These are phyloP conservation scores for Dryas integrifolia DNA, from an alignment of 331 rosid species.

Conservation along the genomic window DNA sequence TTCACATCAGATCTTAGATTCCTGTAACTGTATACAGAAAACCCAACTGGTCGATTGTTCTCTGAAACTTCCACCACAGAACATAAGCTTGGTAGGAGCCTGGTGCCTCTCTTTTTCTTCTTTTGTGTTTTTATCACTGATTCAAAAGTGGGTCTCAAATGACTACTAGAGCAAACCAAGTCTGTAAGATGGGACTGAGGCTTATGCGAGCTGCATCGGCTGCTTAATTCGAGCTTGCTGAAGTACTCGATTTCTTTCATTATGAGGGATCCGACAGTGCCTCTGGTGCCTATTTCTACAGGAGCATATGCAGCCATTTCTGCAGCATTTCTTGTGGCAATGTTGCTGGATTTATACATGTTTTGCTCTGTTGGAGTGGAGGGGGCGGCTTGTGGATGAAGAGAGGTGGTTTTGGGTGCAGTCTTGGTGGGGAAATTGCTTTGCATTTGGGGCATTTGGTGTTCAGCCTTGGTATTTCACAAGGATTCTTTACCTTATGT, in stretches of 20 bases:
- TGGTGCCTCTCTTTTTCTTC: conserved; percentile 54
- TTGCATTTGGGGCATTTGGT: conserved; percentile 39
- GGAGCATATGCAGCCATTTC: conserved; percentile 43
- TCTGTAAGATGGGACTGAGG: conserved; percentile 30
- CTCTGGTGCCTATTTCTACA: conserved; percentile 56
- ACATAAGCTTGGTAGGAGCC: conserved; percentile 58
- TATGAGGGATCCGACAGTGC: conserved; percentile 64
- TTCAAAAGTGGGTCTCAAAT: conserved; percentile 38
- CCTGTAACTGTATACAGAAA: conserved; percentile 52
- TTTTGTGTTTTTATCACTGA: conserved; percentile 37
- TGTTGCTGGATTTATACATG: conserved; percentile 36
- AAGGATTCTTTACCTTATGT: conserved; percentile 33
- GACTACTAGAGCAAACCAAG: conserved; percentile 38
- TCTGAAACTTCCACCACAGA: conserved; percentile 64
- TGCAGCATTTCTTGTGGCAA: conserved; percentile 28
- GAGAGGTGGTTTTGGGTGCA: conserved; percentile 36
- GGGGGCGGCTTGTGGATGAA: conserved; percentile 39
- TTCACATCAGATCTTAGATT: conserved; percentile 55
- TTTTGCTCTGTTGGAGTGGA: conserved; percentile 36
- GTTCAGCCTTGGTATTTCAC: conserved; percentile 29
- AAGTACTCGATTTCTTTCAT: conserved; percentile 65
- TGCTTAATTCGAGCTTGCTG: conserved; percentile 39
- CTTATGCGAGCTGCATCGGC: conserved; percentile 30
- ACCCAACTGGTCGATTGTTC: conserved; percentile 41
- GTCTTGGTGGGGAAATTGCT: conserved; percentile 38